A percentile compares a stretch with the other conserved stretches of the same genome.
phyloP scores from a whole-genome alignment of 148 eudicot species.

The Persicaria tinctoria region DNA sequence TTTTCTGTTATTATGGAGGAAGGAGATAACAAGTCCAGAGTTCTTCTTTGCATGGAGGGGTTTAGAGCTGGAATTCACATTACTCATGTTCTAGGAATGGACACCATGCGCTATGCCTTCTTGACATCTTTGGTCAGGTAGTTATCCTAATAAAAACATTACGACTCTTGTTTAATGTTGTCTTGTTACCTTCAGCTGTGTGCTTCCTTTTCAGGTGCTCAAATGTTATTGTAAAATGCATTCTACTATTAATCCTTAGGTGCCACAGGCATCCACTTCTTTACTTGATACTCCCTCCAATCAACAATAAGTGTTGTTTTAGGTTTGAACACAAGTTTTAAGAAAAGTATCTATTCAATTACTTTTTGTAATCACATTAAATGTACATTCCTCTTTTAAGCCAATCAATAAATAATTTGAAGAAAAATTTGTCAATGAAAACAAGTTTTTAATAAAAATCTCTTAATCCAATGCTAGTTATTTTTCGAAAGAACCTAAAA shows the following conservation, averaged over 20 bases:
- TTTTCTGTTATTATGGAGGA: constrained; percentile 97
- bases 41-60: constrained; percentile 92
- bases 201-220: not conserved
- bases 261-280: not conserved
- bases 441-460: too few relatives aligned
- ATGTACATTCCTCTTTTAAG: too few relatives aligned
- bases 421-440: too few relatives aligned
- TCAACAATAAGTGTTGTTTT: too few relatives aligned
- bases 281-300: not conserved
- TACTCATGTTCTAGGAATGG: constrained; percentile 90
- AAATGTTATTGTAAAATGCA: not conserved
- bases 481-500: too few relatives aligned
- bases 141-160: not conserved
- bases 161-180: not conserved
- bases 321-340: too few relatives aligned
- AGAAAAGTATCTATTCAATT: too few relatives aligned
- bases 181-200: constrained; percentile 1
- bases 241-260: not conserved
- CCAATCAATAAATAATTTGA: too few relatives aligned
- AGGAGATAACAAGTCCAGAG: constrained; percentile 85
- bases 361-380: too few relatives aligned
- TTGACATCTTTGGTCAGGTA: constrained; percentile 89
- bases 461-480: too few relatives aligned
- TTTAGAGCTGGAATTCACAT: constrained; percentile 91
- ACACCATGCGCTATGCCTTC: constrained; percentile 98